These are phyloP conservation scores for Tetraselmis striata DNA, from an alignment of 139 green algal genomes.

Conservation along the genomic window DNA sequence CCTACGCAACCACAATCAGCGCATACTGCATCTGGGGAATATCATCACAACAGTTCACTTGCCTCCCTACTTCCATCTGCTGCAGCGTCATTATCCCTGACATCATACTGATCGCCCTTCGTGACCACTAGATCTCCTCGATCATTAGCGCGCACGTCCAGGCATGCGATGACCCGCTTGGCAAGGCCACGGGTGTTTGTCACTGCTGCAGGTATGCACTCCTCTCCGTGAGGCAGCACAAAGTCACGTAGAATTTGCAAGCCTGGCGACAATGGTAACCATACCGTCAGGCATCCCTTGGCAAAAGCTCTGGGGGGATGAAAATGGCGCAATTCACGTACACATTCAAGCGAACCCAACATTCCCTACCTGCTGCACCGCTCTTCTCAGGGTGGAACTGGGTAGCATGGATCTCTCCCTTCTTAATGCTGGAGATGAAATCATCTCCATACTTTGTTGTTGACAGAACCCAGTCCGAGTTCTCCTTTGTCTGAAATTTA, in stretches of 20 bases:
- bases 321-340: too few relatives aligned
- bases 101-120: conserved; percentile 97
- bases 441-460: conserved; percentile 80
- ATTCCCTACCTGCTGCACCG: conserved; percentile 47
- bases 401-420: conserved; percentile 62
- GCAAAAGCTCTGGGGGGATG: too few relatives aligned
- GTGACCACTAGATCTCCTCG: conserved; percentile 91
- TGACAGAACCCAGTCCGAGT: conserved; percentile 89
- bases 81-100: conserved; percentile 70
- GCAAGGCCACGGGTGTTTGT: conserved; percentile 52
- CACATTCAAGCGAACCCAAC: background rate
- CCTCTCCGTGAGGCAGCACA: background rate
- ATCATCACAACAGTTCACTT: too few relatives aligned
- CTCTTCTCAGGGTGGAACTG: conserved; percentile 99
- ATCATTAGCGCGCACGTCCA: conserved; percentile 96
- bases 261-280: too few relatives aligned
- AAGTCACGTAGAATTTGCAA: background rate
- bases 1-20: too few relatives aligned
- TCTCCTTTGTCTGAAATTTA: conserved; percentile 34
- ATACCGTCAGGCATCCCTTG: too few relatives aligned
- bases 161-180: conserved; percentile 93
- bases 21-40: too few relatives aligned
- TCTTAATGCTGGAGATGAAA: conserved; percentile 79
- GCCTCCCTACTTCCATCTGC: conserved; percentile 15
- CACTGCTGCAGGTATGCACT: background rate